Conservation (phyloP, 768 basidiomycete genomes). For the Boletellus sp. region DNA sequence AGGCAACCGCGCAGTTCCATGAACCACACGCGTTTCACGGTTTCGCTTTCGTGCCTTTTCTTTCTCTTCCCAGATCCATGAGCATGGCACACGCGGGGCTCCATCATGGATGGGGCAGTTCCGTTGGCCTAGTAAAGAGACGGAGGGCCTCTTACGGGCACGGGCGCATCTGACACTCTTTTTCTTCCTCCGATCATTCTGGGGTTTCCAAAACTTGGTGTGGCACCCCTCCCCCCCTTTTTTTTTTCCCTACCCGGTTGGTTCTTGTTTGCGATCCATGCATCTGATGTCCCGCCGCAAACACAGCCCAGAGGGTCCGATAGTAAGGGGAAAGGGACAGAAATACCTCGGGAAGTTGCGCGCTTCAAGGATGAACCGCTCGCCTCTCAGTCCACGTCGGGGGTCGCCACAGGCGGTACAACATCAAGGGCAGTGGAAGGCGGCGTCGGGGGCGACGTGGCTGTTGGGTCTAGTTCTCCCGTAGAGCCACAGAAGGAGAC, state of each 20-base stretch:
- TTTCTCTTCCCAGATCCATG: no score
- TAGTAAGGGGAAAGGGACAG: background rate
- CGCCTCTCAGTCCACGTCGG: background rate
- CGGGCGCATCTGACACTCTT: background rate
- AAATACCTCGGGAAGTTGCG: background rate
- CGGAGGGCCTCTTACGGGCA: background rate
- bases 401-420: background rate
- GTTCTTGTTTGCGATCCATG: background rate
- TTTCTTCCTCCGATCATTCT: background rate
- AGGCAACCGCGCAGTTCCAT: background rate
- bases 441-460: background rate
- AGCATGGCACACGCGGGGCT: background rate
- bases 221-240: background rate
- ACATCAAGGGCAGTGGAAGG: background rate
- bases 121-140: background rate
- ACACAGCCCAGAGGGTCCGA: constrained; percentile 3
- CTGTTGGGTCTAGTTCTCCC: background rate
- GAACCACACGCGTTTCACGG: background rate
- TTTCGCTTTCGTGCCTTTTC: background rate
- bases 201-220: background rate
- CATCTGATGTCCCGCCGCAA: constrained; percentile 5
- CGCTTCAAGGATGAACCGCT: background rate
- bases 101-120: no score
- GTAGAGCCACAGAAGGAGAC: background rate
- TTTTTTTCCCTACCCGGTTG: background rate